phyloP scores from a whole-genome alignment of 768 basidiomycete species.

The Rhizopogon rudus region DNA sequence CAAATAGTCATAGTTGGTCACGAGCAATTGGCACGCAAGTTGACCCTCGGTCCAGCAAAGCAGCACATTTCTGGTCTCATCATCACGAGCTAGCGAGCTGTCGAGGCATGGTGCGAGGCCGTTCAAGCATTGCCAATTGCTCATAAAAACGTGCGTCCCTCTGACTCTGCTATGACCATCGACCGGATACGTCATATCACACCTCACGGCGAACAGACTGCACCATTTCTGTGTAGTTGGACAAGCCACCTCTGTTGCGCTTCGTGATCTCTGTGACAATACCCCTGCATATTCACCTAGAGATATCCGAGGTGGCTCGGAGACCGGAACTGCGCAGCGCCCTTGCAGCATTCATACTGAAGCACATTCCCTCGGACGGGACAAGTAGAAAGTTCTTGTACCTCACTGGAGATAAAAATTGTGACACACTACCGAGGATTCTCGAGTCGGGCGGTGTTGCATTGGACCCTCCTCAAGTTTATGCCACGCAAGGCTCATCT shows the following conservation, averaged over 20 bases:
- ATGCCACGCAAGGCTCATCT: slow-evolving; percentile 57
- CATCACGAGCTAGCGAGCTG: slow-evolving; percentile 73
- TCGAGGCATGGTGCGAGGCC: slow-evolving; percentile 62
- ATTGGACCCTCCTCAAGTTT: slow-evolving; percentile 57
- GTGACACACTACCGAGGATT: slow-evolving; percentile 54
- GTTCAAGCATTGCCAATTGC: slow-evolving; percentile 20
- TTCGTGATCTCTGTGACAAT: slow-evolving; percentile 31
- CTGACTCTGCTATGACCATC: slow-evolving; percentile 10
- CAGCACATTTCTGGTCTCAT: slow-evolving; percentile 53
- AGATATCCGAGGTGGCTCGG: slow-evolving; percentile 38
- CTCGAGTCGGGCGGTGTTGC: slow-evolving; percentile 40
- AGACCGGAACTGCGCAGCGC: slow-evolving; percentile 62
- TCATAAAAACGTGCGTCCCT: background rate
- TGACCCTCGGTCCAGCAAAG: slow-evolving; percentile 33
- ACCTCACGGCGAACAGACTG: slow-evolving; percentile 16
- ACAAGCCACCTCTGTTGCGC: slow-evolving; percentile 48
- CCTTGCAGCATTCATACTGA: slow-evolving; percentile 60
- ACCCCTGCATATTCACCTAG: slow-evolving; percentile 33
- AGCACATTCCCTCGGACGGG: slow-evolving; percentile 19
- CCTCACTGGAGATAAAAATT: slow-evolving; percentile 84
- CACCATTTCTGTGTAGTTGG: slow-evolving; percentile 81
- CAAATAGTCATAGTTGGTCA: slow-evolving; percentile 59
- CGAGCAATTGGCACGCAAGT: slow-evolving; percentile 35
- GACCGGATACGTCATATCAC: background rate
- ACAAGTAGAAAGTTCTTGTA: slow-evolving; percentile 45